phyloP scores from a whole-genome alignment of 345 rosid species.

The Citrus trifoliata region DNA sequence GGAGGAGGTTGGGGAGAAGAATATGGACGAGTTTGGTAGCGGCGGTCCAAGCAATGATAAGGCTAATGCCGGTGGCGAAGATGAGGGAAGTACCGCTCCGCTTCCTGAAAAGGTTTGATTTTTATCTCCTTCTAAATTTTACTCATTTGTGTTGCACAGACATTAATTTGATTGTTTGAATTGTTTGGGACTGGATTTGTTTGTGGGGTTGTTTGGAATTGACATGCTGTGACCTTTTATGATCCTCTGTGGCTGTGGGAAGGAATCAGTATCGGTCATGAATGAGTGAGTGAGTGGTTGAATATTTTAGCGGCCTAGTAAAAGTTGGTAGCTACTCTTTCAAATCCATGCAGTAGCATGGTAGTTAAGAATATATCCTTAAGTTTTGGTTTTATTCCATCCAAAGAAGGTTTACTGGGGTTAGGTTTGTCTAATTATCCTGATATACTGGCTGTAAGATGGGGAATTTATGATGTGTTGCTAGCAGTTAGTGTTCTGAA shows the following conservation, averaged over 20 bases:
- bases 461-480: neutral
- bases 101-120: constrained; percentile 51
- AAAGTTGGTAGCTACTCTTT: too few species aligned
- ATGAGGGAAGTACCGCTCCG: constrained; percentile 50
- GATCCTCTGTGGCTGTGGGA: too few species aligned
- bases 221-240: too few species aligned
- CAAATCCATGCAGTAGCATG: too few species aligned
- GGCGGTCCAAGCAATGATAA: constrained; percentile 40
- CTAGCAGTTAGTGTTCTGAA: neutral
- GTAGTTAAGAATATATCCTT: too few species aligned
- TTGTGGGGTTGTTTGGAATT: neutral
- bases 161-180: neutral
- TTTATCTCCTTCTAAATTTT: neutral
- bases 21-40: constrained; percentile 35
- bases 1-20: constrained; percentile 46
- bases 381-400: neutral
- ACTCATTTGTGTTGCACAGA: neutral
- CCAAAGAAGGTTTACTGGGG: neutral
- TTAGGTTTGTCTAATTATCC: neutral
- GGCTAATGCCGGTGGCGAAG: constrained; percentile 48
- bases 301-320: too few species aligned
- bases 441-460: neutral
- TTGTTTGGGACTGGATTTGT: neutral
- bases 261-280: too few species aligned
- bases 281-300: too few species aligned